Conservation (phyloP, 441 rosid genomes). For the Hypseocharis bilobata region DNA sequence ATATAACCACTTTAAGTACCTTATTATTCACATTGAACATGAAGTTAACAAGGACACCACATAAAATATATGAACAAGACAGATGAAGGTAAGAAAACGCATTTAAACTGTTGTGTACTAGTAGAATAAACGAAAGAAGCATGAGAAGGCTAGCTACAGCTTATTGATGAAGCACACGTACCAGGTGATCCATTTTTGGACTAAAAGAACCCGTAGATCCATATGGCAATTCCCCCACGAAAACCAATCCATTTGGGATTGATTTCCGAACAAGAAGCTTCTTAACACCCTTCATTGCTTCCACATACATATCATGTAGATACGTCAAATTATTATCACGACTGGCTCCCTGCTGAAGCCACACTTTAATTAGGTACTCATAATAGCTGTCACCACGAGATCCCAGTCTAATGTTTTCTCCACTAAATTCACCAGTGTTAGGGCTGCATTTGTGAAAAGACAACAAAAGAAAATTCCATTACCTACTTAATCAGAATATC, state of each 20-base stretch:
- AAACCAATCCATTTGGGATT: slow-evolving; percentile 68
- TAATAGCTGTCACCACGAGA: slow-evolving; percentile 99
- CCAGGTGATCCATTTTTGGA: slow-evolving; percentile 99
- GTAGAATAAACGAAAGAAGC: too few species aligned
- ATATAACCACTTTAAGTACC: too few species aligned
- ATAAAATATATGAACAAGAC: too few species aligned
- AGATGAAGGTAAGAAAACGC: too few species aligned
- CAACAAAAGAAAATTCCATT: slow-evolving; percentile 12
- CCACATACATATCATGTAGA: slow-evolving; percentile 73
- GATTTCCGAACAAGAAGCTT: slow-evolving; percentile 73
- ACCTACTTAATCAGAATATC: neutral
- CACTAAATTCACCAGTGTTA: slow-evolving; percentile 68
- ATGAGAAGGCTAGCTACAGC: too few species aligned
- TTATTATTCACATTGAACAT: too few species aligned
- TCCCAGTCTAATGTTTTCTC: slow-evolving; percentile 88
- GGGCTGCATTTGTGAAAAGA: slow-evolving; percentile 47
- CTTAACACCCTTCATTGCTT: slow-evolving; percentile 91
- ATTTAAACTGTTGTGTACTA: too few species aligned
- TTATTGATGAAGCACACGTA: slow-evolving; percentile 35
- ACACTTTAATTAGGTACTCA: slow-evolving; percentile 85
- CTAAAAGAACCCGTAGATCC: slow-evolving; percentile 66
- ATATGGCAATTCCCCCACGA: slow-evolving; percentile 86
- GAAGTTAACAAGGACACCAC: too few species aligned
- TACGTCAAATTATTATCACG: slow-evolving; percentile 44
- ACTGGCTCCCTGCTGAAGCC: slow-evolving; percentile 73